Evolutionary conservation across 192 early-diverging fungal species (phyloP), one percentile per base, ranked within the genome.

Genomic region (Linnemannia schmuckeri): DNA sequence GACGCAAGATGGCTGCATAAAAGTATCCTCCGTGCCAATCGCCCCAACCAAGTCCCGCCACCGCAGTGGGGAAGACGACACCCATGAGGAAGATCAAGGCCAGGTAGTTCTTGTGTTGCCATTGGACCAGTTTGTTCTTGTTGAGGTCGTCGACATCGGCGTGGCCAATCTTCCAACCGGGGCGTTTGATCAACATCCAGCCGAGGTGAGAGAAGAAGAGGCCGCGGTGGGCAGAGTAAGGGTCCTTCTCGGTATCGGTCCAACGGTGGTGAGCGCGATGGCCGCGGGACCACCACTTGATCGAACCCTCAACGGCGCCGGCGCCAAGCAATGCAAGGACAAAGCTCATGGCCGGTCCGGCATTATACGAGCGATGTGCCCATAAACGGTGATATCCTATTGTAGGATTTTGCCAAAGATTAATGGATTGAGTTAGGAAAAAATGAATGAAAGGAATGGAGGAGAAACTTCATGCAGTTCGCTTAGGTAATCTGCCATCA

Each of bases 191-290:
- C 71, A 97, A 84, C 96, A 97, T 96, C 96, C 96, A 97, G 75
- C 95, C 94, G 47, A 97, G 87, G 80, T 97, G 96, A 15, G 93
- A 95, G 88, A 95, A 96, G 88, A 96, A 92, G 77, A 96, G 90
- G 42, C 96, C 96, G 80, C 94, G 89, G 44, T 95, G 91, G 27
- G 96, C 96, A 72, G 92, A 89, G 89, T 97, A 97, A 30, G 96
- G 96, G 78, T 96, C 96, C 89, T 91, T 92, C 70, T 94, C 91
- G n/a, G 96, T 96, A 83, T 97, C 96, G 37, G 96, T 97, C 88
- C 94, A 97, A 54, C 96, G 91, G 90, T 97, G 96, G 84, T 97
- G 96, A 76, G 95, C 94, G 74, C 96, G 95, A 88, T 97, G 96
- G 54, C 94, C 94, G 49, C 96, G 92, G n/a, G 90, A 92, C 96